A percentile compares a stretch with the other conserved stretches of the same genome.
Conservation (phyloP, 164 flowering plant genomes). For the Tetracentron sinense region DNA sequence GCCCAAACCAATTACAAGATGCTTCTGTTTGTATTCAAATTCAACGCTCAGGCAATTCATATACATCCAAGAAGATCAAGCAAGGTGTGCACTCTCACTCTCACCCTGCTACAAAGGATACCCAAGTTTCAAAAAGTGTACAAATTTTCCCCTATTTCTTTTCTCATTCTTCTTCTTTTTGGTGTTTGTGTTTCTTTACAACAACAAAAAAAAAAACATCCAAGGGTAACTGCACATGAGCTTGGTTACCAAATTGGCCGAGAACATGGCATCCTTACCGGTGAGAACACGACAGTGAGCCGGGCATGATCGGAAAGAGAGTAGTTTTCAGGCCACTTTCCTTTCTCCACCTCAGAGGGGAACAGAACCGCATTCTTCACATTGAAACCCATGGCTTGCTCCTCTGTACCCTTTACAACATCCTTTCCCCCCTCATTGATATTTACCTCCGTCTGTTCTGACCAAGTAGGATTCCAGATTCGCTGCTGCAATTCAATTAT, state of each 20-base stretch:
- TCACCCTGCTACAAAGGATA: not conserved
- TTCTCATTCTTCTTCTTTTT: not conserved
- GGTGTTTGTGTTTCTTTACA: not conserved
- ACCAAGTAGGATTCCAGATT: conserved; percentile 64
- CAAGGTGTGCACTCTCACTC: too few relatives aligned
- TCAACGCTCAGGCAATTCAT: too few relatives aligned
- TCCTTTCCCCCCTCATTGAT: conserved; percentile 18
- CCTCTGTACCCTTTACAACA: conserved; percentile 19
- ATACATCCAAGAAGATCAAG: too few relatives aligned
- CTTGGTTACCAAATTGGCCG: conserved; percentile 27
- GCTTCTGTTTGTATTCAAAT: too few relatives aligned
- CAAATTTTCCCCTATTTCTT: not conserved
- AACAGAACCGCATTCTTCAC: conserved; percentile 92
- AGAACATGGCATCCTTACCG: conserved; percentile 71
- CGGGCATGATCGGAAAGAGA: conserved; percentile 96
- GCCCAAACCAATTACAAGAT: too few relatives aligned
- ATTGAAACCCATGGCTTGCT: conserved; percentile 67
- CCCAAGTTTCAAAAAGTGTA: not conserved
- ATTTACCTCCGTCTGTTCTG: conserved; percentile 38
- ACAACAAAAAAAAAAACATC: too few relatives aligned
- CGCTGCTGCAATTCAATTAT: conserved; percentile 47
- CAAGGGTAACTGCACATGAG: not conserved
- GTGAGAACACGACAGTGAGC: conserved; percentile 88
- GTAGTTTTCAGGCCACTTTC: conserved; percentile 94
- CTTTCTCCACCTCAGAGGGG: conserved; percentile 92